Evolutionary conservation across 257 asterid genomes (phyloP), one percentile per base, ranked within the genome.

Genomic region (Nicotiana sylvestris): DNA sequence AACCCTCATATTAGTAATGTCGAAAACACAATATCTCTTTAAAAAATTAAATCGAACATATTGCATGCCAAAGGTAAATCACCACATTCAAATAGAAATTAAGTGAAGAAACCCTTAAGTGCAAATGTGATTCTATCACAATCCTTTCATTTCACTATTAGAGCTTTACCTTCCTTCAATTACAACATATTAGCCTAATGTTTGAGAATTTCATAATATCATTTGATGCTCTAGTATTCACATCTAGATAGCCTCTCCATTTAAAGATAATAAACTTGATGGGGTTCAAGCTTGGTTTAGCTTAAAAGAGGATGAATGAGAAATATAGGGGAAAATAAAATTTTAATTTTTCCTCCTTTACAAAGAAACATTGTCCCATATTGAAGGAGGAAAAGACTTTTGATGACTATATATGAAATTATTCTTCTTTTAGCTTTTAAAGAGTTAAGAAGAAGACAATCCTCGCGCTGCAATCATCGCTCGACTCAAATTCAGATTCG

Each of bases 1-100:
- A 89, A 92, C 57, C 97, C 94, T 2, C 92, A 84, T 81, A 92
- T 89, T 87, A 94, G 83, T 77, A 90, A 88, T 37, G 97, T 94
- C 97, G 96, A 94, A 0, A 92, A 81, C 39, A 91, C 94, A 76
- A 90, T 93, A 55, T 91, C 92, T 86, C 87, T 90, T 29, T 79
- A n/a, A 4, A 89, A 90, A 91, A 90, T 92, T 83, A 88, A 81
- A 83, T 90, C 91, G 10, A 94, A 88, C 62, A 87, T 93, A 8
- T 74, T 61, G 58, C 85, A 61, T 0, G 89, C 92, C 76, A 33
- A 76, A 67, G 81, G 81, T 80, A 91, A 82, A 37, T 87, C 88
- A 80, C 93, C 88, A 64, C 94, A 90, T 81, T 90, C 17, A 89
- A 90, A 80, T 90, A 92, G 39, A 92, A 91, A 66, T 94, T 94